Percentiles rank a stretch among this genome's conserved stretches.
These are phyloP conservation scores for Blastobotrys terrestris DNA, from an alignment of 805 yeast species.

Conservation along the genomic window DNA sequence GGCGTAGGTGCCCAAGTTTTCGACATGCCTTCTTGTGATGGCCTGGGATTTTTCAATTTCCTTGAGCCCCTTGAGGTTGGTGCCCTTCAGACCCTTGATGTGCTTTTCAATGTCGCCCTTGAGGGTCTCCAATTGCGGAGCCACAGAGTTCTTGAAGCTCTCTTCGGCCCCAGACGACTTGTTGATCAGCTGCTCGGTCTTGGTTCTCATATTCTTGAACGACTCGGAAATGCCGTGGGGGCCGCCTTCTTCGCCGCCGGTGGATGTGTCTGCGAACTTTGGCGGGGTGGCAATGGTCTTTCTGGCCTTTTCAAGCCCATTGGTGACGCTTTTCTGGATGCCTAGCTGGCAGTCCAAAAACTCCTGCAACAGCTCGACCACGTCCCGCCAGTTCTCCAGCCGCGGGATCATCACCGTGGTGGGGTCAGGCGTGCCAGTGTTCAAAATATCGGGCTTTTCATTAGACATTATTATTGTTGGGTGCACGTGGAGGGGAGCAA, in stretches of 20 bases:
- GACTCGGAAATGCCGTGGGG: slow-evolving; percentile 30
- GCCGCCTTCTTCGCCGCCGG: slow-evolving; percentile 13
- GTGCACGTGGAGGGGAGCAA: neutral
- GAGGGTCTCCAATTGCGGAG: slow-evolving; percentile 41
- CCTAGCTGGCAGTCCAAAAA: slow-evolving; percentile 27
- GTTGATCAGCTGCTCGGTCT: slow-evolving; percentile 31
- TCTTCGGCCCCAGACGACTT: slow-evolving; percentile 37
- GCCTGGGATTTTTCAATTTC: slow-evolving; percentile 34
- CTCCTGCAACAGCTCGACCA: slow-evolving; percentile 26
- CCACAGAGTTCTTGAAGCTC: slow-evolving; percentile 32
- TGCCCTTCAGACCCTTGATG: slow-evolving; percentile 35
- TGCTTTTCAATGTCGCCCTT: slow-evolving; percentile 38
- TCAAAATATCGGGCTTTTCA: slow-evolving; percentile 11
- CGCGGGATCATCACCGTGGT: slow-evolving; percentile 32
- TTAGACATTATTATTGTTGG: neutral
- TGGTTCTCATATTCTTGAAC: slow-evolving; percentile 28
- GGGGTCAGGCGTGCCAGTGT: slow-evolving; percentile 28
- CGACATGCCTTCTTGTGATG: slow-evolving; percentile 35
- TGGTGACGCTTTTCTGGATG: slow-evolving; percentile 26
- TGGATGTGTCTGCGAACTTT: slow-evolving; percentile 25
- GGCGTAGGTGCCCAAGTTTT: slow-evolving; percentile 31
- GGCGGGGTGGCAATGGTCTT: slow-evolving; percentile 32
- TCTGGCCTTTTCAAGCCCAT: slow-evolving; percentile 31
- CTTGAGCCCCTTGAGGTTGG: slow-evolving; percentile 33
- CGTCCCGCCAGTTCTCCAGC: slow-evolving; percentile 36